Conservation (phyloP, 306 rosid genomes). For the Quercus wislizeni region DNA sequence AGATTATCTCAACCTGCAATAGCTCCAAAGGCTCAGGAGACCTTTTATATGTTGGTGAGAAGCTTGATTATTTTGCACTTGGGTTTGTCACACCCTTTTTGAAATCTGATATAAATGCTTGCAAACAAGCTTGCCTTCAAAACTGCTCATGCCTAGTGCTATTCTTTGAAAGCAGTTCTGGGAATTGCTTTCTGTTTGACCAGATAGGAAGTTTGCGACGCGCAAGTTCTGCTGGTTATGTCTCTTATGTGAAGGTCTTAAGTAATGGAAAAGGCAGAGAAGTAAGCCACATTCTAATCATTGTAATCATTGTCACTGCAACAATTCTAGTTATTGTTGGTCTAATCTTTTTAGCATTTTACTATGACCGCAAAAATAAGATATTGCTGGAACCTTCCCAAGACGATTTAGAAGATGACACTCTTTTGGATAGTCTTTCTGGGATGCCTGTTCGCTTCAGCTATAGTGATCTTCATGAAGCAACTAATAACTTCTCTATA, state of each 20-base stretch:
- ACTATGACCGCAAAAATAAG: constrained; percentile 17
- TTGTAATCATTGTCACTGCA: constrained; percentile 19
- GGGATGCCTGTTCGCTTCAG: constrained; percentile 36
- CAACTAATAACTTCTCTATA: constrained; percentile 33
- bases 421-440: constrained; percentile 29
- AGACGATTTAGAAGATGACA: constrained; percentile 30
- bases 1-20: constrained; percentile 22
- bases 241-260: constrained; percentile 22
- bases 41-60: constrained; percentile 32
- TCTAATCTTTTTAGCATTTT: constrained; percentile 14
- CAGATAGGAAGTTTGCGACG: constrained; percentile 30
- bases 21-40: constrained; percentile 14
- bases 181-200: constrained; percentile 33
- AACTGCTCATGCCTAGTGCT: constrained; percentile 35
- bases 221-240: constrained; percentile 17
- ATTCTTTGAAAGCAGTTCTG: constrained; percentile 26
- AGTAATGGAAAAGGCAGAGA: background rate
- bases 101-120: constrained; percentile 20
- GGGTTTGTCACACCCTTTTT: constrained; percentile 18
- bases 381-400: constrained; percentile 20
- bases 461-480: constrained; percentile 28
- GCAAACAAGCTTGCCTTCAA: constrained; percentile 31
- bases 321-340: constrained; percentile 10
- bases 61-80: constrained; percentile 36
- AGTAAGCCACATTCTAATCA: constrained; percentile 16